phyloP scores from a whole-genome alignment of 140 eudicot species.

The Cichorium intybus region DNA sequence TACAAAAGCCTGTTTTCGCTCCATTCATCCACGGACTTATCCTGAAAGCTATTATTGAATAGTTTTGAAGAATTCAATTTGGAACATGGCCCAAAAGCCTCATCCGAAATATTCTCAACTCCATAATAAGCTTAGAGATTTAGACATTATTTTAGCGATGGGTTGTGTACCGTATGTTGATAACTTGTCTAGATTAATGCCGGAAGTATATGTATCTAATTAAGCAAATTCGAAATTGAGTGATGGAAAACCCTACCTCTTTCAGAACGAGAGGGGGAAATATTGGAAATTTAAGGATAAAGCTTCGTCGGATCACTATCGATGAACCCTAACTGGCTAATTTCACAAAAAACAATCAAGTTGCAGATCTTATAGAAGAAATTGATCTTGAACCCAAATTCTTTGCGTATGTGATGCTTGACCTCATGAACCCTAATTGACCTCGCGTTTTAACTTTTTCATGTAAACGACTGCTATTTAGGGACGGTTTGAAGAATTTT shows the following conservation, averaged over 20 bases:
- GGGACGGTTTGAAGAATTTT: too few relatives aligned
- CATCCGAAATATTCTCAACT: too few relatives aligned
- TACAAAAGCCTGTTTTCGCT: constrained; percentile 44
- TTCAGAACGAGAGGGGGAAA: neutral
- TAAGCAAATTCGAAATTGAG: neutral
- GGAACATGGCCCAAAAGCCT: too few relatives aligned
- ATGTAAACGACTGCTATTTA: too few relatives aligned
- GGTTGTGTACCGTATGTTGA: too few relatives aligned
- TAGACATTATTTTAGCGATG: too few relatives aligned
- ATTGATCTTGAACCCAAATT: neutral
- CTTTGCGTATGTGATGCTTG: too few relatives aligned
- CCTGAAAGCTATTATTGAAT: neutral
- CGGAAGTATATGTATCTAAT: neutral
- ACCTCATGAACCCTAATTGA: too few relatives aligned
- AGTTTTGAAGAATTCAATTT: neutral
- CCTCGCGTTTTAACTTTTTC: too few relatives aligned
- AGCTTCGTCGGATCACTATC: too few relatives aligned
- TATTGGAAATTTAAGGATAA: neutral
- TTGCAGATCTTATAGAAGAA: neutral
- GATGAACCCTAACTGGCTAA: neutral
- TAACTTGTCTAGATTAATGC: too few relatives aligned
- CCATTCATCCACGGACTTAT: constrained; percentile 30
- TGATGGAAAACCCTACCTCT: neutral
- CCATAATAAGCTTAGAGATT: too few relatives aligned
- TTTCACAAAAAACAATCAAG: neutral